A percentile compares a stretch with the other conserved stretches of the same genome.
phyloP scores from a whole-genome alignment of 2,329 filamentous ascomycete genomes.

The Microdochium bolleyi region DNA sequence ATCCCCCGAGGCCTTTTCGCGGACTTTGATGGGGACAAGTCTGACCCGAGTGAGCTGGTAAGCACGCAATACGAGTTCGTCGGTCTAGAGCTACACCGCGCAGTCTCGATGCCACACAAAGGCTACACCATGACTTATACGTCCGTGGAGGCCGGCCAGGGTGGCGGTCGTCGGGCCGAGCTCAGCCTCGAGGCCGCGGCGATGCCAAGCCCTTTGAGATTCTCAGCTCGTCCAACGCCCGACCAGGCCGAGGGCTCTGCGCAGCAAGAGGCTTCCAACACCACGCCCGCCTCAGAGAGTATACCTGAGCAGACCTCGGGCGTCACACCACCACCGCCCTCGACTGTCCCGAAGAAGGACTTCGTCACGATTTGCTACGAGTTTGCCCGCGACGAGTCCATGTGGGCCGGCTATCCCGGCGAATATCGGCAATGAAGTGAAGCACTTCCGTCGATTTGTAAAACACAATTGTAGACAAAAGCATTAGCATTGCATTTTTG shows the following conservation, averaged over 20 bases:
- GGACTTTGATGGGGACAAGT: not conserved
- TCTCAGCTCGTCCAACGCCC: not conserved
- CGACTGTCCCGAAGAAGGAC: slow-evolving; percentile 1
- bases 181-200: slow-evolving; percentile 32
- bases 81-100: slow-evolving; percentile 44
- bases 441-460: not conserved
- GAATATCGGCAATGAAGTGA: not conserved
- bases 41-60: not conserved
- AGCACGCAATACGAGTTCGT: slow-evolving; percentile 33
- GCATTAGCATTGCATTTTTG: no score
- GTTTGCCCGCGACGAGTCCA: slow-evolving; percentile 6
- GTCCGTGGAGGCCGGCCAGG: slow-evolving; percentile 41
- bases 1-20: slow-evolving; percentile 18
- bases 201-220: not conserved
- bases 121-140: slow-evolving; percentile 41
- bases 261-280: not conserved
- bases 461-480: not conserved
- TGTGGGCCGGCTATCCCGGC: slow-evolving; percentile 7
- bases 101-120: slow-evolving; percentile 30
- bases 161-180: slow-evolving; percentile 42
- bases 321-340: not conserved
- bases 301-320: not conserved
- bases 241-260: not conserved
- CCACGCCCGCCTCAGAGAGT: no score
- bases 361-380: slow-evolving; percentile 11